Conservation (phyloP, 208 protist species). For the Polymyxa betae region DNA sequence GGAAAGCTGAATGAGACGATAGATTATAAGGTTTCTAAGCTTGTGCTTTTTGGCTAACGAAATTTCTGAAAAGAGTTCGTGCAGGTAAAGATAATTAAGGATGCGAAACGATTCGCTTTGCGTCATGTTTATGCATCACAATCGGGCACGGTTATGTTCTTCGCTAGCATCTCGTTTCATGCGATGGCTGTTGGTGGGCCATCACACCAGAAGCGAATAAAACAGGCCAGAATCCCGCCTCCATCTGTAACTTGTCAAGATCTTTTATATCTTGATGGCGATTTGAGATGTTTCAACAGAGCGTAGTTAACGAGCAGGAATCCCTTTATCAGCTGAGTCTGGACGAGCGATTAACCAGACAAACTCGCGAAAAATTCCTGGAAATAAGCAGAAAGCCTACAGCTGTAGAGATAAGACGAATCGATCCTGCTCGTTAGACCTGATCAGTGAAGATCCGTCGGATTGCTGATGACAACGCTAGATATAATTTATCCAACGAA, state of each 20-base stretch:
- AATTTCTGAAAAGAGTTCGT: not conserved
- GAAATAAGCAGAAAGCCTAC: not conserved
- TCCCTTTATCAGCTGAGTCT: not conserved
- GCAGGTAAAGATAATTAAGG: not conserved
- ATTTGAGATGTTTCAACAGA: not conserved
- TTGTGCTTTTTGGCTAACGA: too few relatives aligned
- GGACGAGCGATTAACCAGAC: not conserved
- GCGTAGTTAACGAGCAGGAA: not conserved
- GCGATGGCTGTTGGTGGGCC: not conserved
- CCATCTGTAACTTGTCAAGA: too few relatives aligned
- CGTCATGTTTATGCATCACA: not conserved
- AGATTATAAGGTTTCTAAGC: not conserved
- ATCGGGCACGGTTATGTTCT: not conserved
- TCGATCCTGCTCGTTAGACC: not conserved
- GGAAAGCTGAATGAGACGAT: not conserved
- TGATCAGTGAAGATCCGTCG: not conserved
- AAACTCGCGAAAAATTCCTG: not conserved
- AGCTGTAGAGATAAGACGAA: not conserved
- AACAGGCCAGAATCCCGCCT: too few relatives aligned
- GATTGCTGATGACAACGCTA: not conserved
- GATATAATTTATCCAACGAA: not conserved
- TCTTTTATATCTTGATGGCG: too few relatives aligned
- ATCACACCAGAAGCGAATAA: not conserved
- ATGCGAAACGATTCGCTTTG: not conserved
- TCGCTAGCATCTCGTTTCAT: not conserved